A percentile compares a stretch with the other conserved stretches of the same genome.
Evolutionary conservation across 139 green algal genomes (phyloP).

Genomic region (Desmodesmus armatus): DNA sequence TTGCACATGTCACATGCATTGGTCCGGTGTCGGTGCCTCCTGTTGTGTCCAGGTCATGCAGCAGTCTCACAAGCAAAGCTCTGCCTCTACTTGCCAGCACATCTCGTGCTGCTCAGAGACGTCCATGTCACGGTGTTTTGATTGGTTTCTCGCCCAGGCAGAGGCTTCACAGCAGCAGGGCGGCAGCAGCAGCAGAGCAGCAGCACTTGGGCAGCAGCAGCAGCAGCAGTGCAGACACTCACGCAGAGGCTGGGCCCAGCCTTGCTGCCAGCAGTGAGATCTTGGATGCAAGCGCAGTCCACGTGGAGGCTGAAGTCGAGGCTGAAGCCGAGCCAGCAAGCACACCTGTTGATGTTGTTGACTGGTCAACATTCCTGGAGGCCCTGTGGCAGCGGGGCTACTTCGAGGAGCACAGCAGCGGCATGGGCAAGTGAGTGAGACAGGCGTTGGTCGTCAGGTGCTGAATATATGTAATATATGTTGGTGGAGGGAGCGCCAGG

Average conservation of each 20-base stretch:
- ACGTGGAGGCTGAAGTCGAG: neutral
- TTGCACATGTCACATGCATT: too few species aligned
- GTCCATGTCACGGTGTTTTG: neutral
- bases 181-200: neutral
- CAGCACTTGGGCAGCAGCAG: neutral
- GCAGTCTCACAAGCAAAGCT: neutral
- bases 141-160: neutral
- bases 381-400: conserved; percentile 16
- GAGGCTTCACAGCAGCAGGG: neutral
- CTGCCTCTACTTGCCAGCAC: too few species aligned
- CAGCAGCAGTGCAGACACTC: neutral
- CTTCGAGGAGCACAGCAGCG: conserved; percentile 2
- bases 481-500: too few species aligned
- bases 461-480: too few species aligned
- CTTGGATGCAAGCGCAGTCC: neutral
- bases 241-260: neutral
- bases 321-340: neutral
- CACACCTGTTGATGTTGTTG: neutral
- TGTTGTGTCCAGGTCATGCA: neutral
- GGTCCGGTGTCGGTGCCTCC: neutral
- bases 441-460: too few species aligned
- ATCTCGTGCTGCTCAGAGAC: too few species aligned
- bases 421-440: neutral
- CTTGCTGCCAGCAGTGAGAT: neutral
- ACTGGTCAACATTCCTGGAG: conserved; percentile 1